Evolutionary conservation across 2,329 filamentous ascomycete species (phyloP).

Genomic region (Polychaeton citri): DNA sequence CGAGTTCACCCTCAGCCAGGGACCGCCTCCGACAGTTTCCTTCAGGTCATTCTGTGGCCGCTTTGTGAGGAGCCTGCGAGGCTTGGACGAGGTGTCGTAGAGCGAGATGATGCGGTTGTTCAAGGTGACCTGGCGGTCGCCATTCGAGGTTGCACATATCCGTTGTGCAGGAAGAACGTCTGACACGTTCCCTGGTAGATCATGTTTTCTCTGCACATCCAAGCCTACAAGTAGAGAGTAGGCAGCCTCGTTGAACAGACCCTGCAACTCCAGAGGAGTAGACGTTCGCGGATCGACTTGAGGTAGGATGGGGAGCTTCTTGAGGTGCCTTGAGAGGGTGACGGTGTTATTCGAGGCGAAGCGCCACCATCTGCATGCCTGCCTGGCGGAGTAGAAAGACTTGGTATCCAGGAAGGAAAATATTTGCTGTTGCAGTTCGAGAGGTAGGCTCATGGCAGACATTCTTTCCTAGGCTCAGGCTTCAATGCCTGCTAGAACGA

Average conservation of each 20-base stretch:
- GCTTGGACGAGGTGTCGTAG: conserved; percentile 14
- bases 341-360: conserved; percentile 17
- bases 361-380: conserved; percentile 21
- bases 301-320: conserved; percentile 17
- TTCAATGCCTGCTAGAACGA: not conserved
- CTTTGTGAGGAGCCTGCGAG: conserved; percentile 9
- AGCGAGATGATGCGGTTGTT: conserved; percentile 17
- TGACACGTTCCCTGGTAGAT: conserved; percentile 7
- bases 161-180: conserved; percentile 9
- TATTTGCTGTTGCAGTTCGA: conserved; percentile 22
- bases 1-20: conserved; percentile 19
- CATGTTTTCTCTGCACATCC: conserved; percentile 9
- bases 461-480: not conserved
- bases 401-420: conserved; percentile 18
- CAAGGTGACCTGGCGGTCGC: conserved; percentile 14
- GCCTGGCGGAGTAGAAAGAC: conserved; percentile 18
- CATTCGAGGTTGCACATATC: conserved; percentile 12
- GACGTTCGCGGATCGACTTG: conserved; percentile 9
- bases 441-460: conserved; percentile 15
- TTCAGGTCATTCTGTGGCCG: conserved; percentile 19
- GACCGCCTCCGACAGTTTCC: conserved; percentile 18
- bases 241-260: conserved; percentile 17
- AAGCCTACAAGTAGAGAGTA: conserved; percentile 19
- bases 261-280: conserved; percentile 11
- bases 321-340: conserved; percentile 16